Percentiles rank a stretch among this genome's conserved stretches.
These are phyloP conservation scores for Coemansia sp. DNA, from an alignment of 192 early-diverging fungal species.

Conservation along the genomic window DNA sequence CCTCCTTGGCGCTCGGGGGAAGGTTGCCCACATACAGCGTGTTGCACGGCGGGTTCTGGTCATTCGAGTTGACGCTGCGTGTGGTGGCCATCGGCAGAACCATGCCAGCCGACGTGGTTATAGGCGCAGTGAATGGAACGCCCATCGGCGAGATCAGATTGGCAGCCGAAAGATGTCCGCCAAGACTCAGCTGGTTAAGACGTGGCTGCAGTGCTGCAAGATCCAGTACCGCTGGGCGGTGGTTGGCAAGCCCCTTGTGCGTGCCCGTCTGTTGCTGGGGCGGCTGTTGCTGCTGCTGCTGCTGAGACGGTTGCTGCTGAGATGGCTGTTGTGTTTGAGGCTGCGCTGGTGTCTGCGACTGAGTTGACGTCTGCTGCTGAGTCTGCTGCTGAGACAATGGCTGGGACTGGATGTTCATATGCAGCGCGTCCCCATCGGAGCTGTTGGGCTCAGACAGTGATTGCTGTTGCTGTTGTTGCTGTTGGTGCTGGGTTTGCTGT, in stretches of 20 bases:
- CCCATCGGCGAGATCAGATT: conserved; percentile 46
- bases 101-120: conserved; percentile 41
- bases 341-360: conserved; percentile 38
- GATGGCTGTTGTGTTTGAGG: conserved; percentile 13
- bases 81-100: conserved; percentile 54
- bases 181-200: conserved; percentile 42
- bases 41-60: conserved; percentile 99
- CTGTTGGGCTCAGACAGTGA: conserved; percentile 47
- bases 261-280: conserved; percentile 19
- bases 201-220: conserved; percentile 48
- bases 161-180: conserved; percentile 38
- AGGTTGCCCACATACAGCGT: conserved; percentile 99
- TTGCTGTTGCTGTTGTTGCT: conserved; percentile 11
- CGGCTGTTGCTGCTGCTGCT: conserved; percentile 14
- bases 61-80: conserved; percentile 63
- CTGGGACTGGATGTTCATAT: conserved; percentile 50
- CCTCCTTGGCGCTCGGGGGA: conserved; percentile 83
- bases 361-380: conserved; percentile 14
- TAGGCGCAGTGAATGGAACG: conserved; percentile 39
- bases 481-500: conserved; percentile 17
- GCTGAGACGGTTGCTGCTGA: conserved; percentile 16
- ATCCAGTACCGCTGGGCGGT: conserved; percentile 48
- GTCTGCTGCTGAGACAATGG: conserved; percentile 18
- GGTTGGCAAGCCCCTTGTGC: conserved; percentile 37
- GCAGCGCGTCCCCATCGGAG: conserved; percentile 37